A percentile compares a stretch with the other conserved stretches of the same genome.
Evolutionary conservation across 1,284 basidiomycete genomes (phyloP).

Genomic region (Sanghuangporus sanghuang): DNA sequence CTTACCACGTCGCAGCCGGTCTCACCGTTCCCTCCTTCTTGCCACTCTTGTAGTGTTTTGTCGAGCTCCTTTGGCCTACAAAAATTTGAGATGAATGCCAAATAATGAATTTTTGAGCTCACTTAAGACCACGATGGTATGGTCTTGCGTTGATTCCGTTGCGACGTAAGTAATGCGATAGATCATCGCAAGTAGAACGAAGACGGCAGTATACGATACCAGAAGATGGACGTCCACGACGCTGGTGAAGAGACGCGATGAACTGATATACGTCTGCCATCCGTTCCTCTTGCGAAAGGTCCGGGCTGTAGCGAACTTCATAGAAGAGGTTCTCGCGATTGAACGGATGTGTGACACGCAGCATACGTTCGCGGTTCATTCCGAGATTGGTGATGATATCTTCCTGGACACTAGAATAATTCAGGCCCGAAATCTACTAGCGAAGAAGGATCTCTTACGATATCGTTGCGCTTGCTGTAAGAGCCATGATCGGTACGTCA

Average conservation of each 20-base stretch:
- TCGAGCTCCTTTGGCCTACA: constrained; percentile 46
- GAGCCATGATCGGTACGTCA: constrained; percentile 75
- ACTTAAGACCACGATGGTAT: constrained; percentile 71
- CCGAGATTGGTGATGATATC: constrained; percentile 67
- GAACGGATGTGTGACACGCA: constrained; percentile 69
- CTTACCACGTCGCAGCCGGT: constrained; percentile 57
- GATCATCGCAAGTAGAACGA: constrained; percentile 59
- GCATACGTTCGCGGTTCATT: constrained; percentile 52
- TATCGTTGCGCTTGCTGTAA: constrained; percentile 74
- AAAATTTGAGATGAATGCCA: background rate
- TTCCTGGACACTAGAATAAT: constrained; percentile 49
- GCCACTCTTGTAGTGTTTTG: constrained; percentile 62
- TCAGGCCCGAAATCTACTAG: background rate
- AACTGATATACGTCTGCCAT: constrained; percentile 66
- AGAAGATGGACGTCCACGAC: constrained; percentile 56
- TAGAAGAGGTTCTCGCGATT: constrained; percentile 81
- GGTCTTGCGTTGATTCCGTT: constrained; percentile 66
- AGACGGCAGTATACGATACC: constrained; percentile 81
- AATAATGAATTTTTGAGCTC: constrained; percentile 17
- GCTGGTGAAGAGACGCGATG: constrained; percentile 53
- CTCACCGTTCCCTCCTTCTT: constrained; percentile 42
- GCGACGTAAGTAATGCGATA: constrained; percentile 55
- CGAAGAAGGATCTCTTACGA: constrained; percentile 33
- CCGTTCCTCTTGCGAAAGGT: constrained; percentile 41
- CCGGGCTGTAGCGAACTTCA: constrained; percentile 62